These are phyloP conservation scores for Amauroascus niger DNA, from an alignment of 2,329 filamentous ascomycete genomes.

Conservation along the genomic window DNA sequence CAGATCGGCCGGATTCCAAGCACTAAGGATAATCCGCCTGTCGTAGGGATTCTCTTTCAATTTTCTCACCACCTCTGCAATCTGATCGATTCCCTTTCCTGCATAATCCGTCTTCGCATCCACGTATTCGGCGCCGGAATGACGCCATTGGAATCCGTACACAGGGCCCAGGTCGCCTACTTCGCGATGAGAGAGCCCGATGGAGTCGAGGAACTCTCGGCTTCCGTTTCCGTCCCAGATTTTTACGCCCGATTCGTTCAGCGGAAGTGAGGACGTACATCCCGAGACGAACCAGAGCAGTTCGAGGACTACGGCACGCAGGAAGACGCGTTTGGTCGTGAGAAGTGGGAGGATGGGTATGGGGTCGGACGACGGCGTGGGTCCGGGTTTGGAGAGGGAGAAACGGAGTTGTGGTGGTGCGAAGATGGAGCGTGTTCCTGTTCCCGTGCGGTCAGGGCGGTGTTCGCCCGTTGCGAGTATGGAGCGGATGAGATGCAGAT, in stretches of 20 bases:
- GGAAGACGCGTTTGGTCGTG: constrained; percentile 94
- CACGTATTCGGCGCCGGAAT: constrained; percentile 86
- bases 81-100: constrained; percentile 83
- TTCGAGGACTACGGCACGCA: constrained; percentile 79
- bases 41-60: constrained; percentile 77
- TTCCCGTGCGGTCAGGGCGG: constrained; percentile 85
- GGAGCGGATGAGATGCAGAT: constrained; percentile 76
- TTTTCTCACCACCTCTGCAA: constrained; percentile 82
- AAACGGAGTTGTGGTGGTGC: constrained; percentile 82
- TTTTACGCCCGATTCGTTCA: constrained; percentile 73
- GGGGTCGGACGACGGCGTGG: constrained; percentile 32
- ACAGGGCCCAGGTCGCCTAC: constrained; percentile 89
- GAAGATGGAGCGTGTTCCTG: constrained; percentile 82
- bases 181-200: constrained; percentile 70
- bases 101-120: constrained; percentile 72
- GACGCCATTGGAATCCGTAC: constrained; percentile 98
- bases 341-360: constrained; percentile 75
- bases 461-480: constrained; percentile 78
- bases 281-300: constrained; percentile 93
- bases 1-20: constrained; percentile 87
- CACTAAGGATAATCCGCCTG: constrained; percentile 76
- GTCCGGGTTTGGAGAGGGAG: constrained; percentile 54
- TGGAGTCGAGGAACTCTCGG: constrained; percentile 75
- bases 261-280: constrained; percentile 65
- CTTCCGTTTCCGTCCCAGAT: constrained; percentile 98